Conservation (phyloP, 495 filamentous ascomycete genomes). For the Podospora conica region DNA sequence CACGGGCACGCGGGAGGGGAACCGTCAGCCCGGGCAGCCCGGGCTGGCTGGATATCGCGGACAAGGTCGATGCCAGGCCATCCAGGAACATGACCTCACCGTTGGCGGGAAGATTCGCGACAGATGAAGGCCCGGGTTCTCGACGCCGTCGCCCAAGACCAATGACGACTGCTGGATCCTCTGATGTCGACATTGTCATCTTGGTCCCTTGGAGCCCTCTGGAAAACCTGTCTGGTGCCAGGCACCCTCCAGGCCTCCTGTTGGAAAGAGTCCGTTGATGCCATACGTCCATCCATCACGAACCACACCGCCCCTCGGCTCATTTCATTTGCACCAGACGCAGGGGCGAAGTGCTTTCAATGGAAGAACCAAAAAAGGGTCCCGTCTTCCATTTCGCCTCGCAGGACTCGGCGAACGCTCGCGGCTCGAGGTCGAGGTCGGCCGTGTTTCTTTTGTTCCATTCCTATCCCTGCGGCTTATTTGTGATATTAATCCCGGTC, state of each 20-base stretch:
- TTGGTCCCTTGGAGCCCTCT: neutral
- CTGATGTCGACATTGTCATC: neutral
- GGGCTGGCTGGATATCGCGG: too few relatives aligned
- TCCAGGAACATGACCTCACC: neutral
- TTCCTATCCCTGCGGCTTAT: conserved; percentile 15
- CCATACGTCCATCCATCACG: neutral
- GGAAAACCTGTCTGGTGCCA: neutral
- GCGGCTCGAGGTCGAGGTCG: neutral
- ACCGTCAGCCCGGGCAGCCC: neutral
- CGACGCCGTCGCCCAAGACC: neutral
- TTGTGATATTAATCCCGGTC: conserved; percentile 21
- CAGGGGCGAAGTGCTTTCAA: neutral
- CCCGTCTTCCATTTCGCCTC: neutral
- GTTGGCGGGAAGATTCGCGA: neutral
- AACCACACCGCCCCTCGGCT: neutral
- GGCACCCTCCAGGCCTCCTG: neutral
- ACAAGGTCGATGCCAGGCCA: neutral
- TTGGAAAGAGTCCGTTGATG: neutral
- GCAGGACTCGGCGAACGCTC: neutral
- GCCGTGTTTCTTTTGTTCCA: neutral
- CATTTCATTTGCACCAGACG: neutral
- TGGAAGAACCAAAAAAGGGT: neutral
- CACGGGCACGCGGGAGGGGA: neutral
- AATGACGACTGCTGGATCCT: too few relatives aligned
- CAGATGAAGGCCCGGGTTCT: neutral